These are phyloP conservation scores for Xanthoceras sorbifolium DNA, from an alignment of 345 rosid genomes.

Conservation along the genomic window DNA sequence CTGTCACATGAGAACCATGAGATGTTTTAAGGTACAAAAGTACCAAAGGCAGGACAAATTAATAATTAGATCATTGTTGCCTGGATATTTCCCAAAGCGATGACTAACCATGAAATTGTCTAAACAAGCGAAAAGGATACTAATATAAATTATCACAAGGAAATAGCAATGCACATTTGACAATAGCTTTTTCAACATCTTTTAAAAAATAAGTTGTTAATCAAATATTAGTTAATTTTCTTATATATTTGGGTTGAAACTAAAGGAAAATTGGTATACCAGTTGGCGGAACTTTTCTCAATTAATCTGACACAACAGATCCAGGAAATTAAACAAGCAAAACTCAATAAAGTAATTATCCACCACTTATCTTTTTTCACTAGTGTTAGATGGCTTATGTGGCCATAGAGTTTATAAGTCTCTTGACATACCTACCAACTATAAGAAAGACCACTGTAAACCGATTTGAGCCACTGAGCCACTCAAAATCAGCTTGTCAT, in stretches of 20 bases:
- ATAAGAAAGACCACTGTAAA: too few species aligned
- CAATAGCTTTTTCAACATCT: background rate
- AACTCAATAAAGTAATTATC: background rate
- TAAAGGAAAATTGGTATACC: background rate
- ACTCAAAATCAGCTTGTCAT: background rate
- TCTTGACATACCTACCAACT: background rate
- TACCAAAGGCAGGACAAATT: background rate
- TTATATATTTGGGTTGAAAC: conserved; percentile 8
- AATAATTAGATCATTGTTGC: background rate
- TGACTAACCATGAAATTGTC: background rate
- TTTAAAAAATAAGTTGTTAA: background rate
- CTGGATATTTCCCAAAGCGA: background rate
- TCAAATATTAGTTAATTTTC: background rate
- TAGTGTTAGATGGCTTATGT: background rate
- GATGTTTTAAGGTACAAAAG: background rate
- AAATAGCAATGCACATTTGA: background rate
- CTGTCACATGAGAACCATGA: conserved; percentile 1
- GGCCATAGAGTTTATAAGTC: background rate
- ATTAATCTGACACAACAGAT: background rate
- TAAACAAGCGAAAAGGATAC: background rate
- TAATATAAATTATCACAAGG: background rate
- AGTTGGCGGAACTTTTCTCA: background rate
- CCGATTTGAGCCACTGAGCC: too few species aligned
- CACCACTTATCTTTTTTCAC: background rate
- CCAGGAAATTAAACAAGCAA: background rate